A percentile compares a stretch with the other conserved stretches of the same genome.
Evolutionary conservation across 2,329 filamentous ascomycete species (phyloP).

Genomic region (Mycogone perniciosa): DNA sequence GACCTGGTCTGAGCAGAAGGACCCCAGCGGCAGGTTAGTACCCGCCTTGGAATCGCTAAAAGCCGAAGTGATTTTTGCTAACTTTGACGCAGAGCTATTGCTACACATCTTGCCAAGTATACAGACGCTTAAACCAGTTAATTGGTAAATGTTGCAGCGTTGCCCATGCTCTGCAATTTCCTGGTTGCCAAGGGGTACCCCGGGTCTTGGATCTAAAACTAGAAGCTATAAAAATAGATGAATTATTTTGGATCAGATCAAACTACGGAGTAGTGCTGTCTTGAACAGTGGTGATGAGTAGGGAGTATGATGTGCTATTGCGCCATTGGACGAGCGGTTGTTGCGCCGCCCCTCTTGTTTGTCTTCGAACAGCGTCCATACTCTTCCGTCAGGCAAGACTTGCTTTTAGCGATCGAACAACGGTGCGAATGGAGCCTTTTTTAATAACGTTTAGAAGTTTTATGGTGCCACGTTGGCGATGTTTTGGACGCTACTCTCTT

Average conservation of each 20-base stretch:
- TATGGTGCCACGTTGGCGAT: background rate
- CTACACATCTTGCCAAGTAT: conserved; percentile 71
- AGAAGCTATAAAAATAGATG: background rate
- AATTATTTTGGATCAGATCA: background rate
- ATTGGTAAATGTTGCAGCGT: background rate
- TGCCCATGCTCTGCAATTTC: background rate
- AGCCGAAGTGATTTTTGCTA: background rate
- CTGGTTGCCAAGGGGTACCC: background rate
- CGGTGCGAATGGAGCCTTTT: too few species aligned
- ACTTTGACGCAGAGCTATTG: conserved; percentile 56
- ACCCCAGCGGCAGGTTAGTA: conserved; percentile 79
- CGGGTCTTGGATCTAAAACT: background rate
- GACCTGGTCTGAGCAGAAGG: conserved; percentile 93
- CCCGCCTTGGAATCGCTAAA: background rate
- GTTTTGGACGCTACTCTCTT: background rate
- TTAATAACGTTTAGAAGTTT: too few species aligned
- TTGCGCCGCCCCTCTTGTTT: too few species aligned
- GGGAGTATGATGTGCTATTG: conserved; percentile 1
- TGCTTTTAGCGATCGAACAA: too few species aligned
- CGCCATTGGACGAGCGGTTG: background rate
- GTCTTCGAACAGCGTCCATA: too few species aligned
- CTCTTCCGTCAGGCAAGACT: background rate
- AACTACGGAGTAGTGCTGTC: background rate
- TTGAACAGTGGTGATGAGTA: too few species aligned
- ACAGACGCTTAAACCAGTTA: conserved; percentile 34